Base-by-base conservation (phyloP, 139 green algal genomes). In the Pseudopediastrum boryanum region DNA sequence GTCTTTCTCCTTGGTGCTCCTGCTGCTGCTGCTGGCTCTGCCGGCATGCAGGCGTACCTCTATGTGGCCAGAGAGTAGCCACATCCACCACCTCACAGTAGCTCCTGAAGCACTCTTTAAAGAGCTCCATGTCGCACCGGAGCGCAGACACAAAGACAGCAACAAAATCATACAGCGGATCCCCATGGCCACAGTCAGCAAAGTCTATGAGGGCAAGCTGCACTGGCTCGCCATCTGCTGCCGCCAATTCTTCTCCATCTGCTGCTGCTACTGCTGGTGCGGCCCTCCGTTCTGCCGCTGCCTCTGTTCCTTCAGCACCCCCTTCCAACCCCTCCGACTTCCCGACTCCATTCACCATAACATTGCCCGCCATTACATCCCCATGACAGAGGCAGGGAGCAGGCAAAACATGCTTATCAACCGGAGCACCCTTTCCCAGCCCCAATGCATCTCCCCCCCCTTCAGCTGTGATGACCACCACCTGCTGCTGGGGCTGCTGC, bases 81-180 rank as follows among this genome's bases (percentile, higher is more conserved):
- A n/a, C n/a, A n/a, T n/a, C n/a, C n/a, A n/a, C n/a, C n/a, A n/a
- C n/a, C n/a, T n/a, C n/a, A n/a, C 16, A 3, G 27, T 77, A 77
- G 38, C 31, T 51, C 19, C 50, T 36, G 51, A 77, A 2, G 12
- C 51, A 50, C 13, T 54, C 7, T 25, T 66, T 39, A 0, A 77
- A 36, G 9, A 77, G 43, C 33, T 51, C 23, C 48, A 77, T 51
- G 38, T 77, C 50, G 35, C 69, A 77, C 0, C 42, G 21, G 23
- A 77, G 35, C 33, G 65, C 31, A 44, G 69, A 77, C 33, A 52
- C 69, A 66, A 77, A 77, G 0, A 66, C 33, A 77, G 69, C 69
- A 3, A 77, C 69, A 77, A 77, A 77, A 7, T 77, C 69, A 66
- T 52, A 77, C 21, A 77, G 52, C 13, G 69, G 69, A 38, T 77